Evolutionary conservation across 371 early-diverging fungal species (phyloP).

Genomic region (Mortierella sp.): DNA sequence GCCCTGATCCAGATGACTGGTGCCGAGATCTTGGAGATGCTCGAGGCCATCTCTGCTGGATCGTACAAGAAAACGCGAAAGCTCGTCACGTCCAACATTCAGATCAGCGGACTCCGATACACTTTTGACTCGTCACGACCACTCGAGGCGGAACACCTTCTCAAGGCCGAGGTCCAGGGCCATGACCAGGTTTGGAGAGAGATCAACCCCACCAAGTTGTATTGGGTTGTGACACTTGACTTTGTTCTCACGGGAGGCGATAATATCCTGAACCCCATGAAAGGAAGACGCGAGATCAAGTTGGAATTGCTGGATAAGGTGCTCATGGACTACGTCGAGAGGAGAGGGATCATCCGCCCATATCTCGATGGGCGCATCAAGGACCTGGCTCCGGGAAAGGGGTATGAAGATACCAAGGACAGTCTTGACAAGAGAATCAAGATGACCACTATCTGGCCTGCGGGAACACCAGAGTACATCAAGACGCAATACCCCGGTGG

Average conservation of each 20-base stretch:
- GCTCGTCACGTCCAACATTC: constrained; percentile 56
- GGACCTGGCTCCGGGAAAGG: constrained; percentile 15
- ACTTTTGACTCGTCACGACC: constrained; percentile 32
- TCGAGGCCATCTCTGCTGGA: constrained; percentile 57
- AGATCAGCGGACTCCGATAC: constrained; percentile 50
- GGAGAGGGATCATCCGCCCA: constrained; percentile 26
- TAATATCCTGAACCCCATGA: constrained; percentile 54
- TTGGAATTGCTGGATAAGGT: constrained; percentile 53
- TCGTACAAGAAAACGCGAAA: constrained; percentile 26
- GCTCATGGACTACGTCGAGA: constrained; percentile 51
- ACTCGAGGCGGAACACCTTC: constrained; percentile 8
- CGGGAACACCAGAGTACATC: constrained; percentile 35
- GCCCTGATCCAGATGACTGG: constrained; percentile 61
- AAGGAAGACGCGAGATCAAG: constrained; percentile 6
- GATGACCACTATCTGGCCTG: constrained; percentile 19
- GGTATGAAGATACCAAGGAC: no score
- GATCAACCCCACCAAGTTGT: constrained; percentile 41
- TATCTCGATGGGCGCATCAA: constrained; percentile 55
- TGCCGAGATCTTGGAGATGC: constrained; percentile 50
- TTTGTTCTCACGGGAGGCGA: constrained; percentile 72
- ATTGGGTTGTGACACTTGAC: constrained; percentile 64
- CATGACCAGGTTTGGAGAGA: constrained; percentile 22
- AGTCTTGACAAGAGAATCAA: not conserved
- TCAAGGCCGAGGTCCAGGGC: constrained; percentile 29
- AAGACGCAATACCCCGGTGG: constrained; percentile 41